Evolutionary conservation across 1,284 basidiomycete genomes (phyloP).

Genomic region (Naganishia liquefaciens): DNA sequence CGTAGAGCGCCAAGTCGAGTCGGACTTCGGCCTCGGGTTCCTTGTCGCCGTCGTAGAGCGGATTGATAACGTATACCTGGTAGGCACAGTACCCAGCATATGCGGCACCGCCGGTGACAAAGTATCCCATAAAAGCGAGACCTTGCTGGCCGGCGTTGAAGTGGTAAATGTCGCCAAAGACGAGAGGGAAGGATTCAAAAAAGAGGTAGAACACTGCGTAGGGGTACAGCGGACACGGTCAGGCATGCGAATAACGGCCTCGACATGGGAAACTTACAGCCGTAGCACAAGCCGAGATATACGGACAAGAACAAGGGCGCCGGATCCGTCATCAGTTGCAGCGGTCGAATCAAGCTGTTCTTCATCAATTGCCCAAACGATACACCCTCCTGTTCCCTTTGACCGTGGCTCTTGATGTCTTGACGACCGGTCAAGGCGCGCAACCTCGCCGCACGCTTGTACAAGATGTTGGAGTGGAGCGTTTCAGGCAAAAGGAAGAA

Average conservation of each 20-base stretch:
- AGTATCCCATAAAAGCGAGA: slow-evolving; percentile 37
- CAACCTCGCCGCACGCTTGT: slow-evolving; percentile 47
- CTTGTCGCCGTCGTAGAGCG: slow-evolving; percentile 34
- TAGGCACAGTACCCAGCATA: slow-evolving; percentile 37
- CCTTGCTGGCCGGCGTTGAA: slow-evolving; percentile 38
- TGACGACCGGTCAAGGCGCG: slow-evolving; percentile 50
- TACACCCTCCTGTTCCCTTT: slow-evolving; percentile 37
- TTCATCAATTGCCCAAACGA: slow-evolving; percentile 16
- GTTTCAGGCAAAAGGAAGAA: slow-evolving; percentile 50
- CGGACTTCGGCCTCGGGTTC: slow-evolving; percentile 33
- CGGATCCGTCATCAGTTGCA: slow-evolving; percentile 31
- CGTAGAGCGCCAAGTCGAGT: slow-evolving; percentile 33
- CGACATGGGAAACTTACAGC: slow-evolving; percentile 41
- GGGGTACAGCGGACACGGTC: slow-evolving; percentile 26
- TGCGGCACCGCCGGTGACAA: slow-evolving; percentile 41
- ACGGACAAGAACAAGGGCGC: slow-evolving; percentile 31
- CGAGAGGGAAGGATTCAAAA: slow-evolving; percentile 41
- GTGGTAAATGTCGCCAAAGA: slow-evolving; percentile 38
- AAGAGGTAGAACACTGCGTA: slow-evolving; percentile 34
- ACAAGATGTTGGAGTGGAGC: slow-evolving; percentile 47
- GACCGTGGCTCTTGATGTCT: slow-evolving; percentile 46
- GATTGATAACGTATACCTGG: slow-evolving; percentile 37
- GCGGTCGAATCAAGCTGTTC: slow-evolving; percentile 25
- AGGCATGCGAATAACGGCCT: neutral
- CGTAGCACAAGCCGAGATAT: slow-evolving; percentile 32